phyloP scores from a whole-genome alignment of 2,329 filamentous ascomycete species.

The Mollisia scopiformis region DNA sequence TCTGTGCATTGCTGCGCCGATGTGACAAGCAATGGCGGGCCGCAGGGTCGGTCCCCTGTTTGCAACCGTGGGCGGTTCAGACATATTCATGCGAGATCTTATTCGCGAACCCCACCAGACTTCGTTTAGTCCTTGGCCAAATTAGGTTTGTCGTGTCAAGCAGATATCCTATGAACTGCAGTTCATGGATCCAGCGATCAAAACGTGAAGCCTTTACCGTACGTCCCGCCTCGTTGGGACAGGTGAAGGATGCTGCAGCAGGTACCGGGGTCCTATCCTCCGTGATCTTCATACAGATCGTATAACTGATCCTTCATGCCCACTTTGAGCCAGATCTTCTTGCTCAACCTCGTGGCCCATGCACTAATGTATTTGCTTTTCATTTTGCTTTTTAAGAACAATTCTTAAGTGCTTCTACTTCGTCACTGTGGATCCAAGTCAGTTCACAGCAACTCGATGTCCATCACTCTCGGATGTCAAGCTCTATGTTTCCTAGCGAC shows the following conservation, averaged over 20 bases:
- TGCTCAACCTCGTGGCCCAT: slow-evolving; percentile 8
- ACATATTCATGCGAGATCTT: neutral
- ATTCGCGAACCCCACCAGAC: neutral
- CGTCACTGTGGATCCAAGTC: neutral
- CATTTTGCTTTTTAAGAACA: slow-evolving; percentile 1
- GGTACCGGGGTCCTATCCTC: neutral
- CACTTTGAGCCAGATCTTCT: slow-evolving; percentile 1
- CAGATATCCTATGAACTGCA: neutral
- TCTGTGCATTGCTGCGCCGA: neutral
- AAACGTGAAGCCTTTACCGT: neutral
- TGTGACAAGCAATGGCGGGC: neutral
- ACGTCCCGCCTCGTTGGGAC: slow-evolving; percentile 8
- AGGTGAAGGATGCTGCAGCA: slow-evolving; percentile 1
- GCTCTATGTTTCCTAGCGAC: neutral
- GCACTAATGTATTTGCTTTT: neutral
- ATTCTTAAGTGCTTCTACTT: slow-evolving; percentile 5
- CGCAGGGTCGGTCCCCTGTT: neutral
- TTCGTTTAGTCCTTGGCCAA: neutral
- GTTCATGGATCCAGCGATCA: neutral
- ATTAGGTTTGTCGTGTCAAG: neutral
- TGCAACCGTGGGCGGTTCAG: neutral
- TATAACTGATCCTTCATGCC: slow-evolving; percentile 1
- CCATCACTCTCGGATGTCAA: neutral
- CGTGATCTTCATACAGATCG: neutral
- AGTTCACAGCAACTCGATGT: neutral